Conservation (phyloP, 1,139 yeast species). For the Sugiyamaella japonica region DNA sequence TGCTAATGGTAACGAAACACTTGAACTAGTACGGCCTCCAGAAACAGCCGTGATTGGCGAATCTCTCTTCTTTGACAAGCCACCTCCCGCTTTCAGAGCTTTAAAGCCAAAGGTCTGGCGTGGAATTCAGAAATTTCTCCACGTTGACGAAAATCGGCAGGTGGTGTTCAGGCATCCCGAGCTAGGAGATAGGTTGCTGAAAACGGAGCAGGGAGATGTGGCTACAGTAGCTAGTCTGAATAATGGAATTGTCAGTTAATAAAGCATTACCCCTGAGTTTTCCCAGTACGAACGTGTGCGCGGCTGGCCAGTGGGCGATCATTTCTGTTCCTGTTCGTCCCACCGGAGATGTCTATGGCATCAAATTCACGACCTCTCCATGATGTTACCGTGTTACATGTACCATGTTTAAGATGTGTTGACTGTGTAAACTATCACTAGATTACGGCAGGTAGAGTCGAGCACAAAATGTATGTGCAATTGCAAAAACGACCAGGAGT, state of each 20-base stretch:
- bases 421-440: no score
- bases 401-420: no score
- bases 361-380: neutral
- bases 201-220: slow-evolving; percentile 12
- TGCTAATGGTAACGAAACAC: slow-evolving; percentile 22
- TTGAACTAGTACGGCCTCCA: slow-evolving; percentile 48
- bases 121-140: slow-evolving; percentile 22
- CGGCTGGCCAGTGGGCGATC: neutral
- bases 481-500: no score
- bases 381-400: no score
- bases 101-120: slow-evolving; percentile 28
- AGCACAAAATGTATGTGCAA: no score
- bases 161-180: slow-evolving; percentile 20
- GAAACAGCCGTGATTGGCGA: slow-evolving; percentile 35
- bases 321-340: neutral
- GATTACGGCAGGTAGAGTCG: no score
- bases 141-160: slow-evolving; percentile 17
- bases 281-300: neutral
- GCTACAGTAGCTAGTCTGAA: slow-evolving; percentile 20
- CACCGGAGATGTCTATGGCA: neutral
- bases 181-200: slow-evolving; percentile 8
- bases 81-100: neutral
- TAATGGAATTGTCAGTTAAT: slow-evolving; percentile 20
- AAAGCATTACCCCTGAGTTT: slow-evolving; percentile 2
- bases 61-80: slow-evolving; percentile 31